Evolutionary conservation across 768 basidiomycete genomes (phyloP), one percentile per base, ranked within the genome.

Genomic region (Mycena floridula): DNA sequence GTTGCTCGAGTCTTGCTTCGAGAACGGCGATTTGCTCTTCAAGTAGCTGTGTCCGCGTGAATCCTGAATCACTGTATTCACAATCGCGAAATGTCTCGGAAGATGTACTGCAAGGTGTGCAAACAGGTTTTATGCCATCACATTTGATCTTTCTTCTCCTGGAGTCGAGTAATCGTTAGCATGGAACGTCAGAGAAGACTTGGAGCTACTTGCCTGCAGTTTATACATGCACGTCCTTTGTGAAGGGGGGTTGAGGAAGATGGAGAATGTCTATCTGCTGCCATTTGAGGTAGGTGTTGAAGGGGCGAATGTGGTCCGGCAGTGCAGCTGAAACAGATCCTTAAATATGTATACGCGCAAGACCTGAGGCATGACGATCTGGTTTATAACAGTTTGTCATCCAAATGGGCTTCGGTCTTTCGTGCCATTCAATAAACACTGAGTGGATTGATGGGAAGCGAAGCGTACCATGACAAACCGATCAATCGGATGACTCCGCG

Each of bases 141-240:
- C 79, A 81, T 58, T 66, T 70, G 60, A 77, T 73, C 53, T 77
- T 77, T 40, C 75, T 62, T 40, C 71, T 66, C 51, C 76, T 77
- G 40, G 20, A 42, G 4, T 22, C 18, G 20, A 25, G 13, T 24
- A 16, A 15, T 42, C 24, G 23, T 8, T 21, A 27, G 20, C 24
- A 42, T 42, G 22, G 5, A 15, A 4, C 22, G 21, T 15, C 24
- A 32, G 8, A 24, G 15, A 3, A 12, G 21, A 26, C 11, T n/a
- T 13, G 42, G 32, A 3, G 24, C 27, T 11, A 55, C 70, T 43
- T 15, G 75, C 75, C 72, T 66, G 61, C 77, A 78, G n/a, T 73
- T 66, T 5, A 73, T 51, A 44, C 76, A 78, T 11, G 76, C 77
- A 46, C 67, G 68, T 7, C 77, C 76, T 30, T 74, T 64, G 28